Conservation (phyloP, 2,329 filamentous ascomycete species). For the Trichoderma atrobrunneum region DNA sequence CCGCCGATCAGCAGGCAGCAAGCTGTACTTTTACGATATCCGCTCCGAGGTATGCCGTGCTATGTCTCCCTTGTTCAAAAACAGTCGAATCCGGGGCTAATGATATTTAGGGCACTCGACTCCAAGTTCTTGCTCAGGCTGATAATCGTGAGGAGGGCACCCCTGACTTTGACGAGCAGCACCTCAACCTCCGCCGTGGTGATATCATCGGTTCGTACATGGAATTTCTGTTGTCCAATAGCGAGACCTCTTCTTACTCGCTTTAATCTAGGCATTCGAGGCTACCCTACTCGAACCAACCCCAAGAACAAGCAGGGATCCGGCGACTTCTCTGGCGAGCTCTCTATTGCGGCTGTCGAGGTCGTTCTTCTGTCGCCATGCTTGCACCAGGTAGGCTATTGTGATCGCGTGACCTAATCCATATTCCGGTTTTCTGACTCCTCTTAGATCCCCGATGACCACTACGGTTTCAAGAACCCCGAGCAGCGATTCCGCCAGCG, state of each 20-base stretch:
- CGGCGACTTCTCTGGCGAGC: conserved; percentile 67
- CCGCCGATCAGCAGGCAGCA: conserved; percentile 76
- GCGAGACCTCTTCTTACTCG: not conserved
- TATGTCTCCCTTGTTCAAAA: not conserved
- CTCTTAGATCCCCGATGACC: conserved; percentile 64
- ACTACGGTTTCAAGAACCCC: conserved; percentile 93
- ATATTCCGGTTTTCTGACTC: not conserved
- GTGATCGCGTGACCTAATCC: not conserved
- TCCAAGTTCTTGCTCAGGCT: conserved; percentile 91
- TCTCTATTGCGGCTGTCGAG: conserved; percentile 89
- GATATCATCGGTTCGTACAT: conserved; percentile 73
- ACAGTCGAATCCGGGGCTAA: not conserved
- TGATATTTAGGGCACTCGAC: conserved; percentile 52
- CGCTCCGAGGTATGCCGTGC: conserved; percentile 34
- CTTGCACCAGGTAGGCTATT: conserved; percentile 58
- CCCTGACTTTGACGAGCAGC: conserved; percentile 76
- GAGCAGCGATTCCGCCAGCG: conserved; percentile 91
- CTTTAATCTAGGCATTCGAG: conserved; percentile 27
- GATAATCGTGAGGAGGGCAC: conserved; percentile 69
- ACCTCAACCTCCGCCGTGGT: conserved; percentile 83
- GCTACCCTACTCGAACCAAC: conserved; percentile 59
- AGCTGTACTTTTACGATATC: conserved; percentile 85
- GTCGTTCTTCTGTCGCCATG: conserved; percentile 85
- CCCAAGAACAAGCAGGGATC: conserved; percentile 85
- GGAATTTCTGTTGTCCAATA: not conserved